Percentiles rank a stretch among this genome's conserved stretches.
phyloP scores from a whole-genome alignment of 208 protist genomes.

The Leptomonas seymouri region DNA sequence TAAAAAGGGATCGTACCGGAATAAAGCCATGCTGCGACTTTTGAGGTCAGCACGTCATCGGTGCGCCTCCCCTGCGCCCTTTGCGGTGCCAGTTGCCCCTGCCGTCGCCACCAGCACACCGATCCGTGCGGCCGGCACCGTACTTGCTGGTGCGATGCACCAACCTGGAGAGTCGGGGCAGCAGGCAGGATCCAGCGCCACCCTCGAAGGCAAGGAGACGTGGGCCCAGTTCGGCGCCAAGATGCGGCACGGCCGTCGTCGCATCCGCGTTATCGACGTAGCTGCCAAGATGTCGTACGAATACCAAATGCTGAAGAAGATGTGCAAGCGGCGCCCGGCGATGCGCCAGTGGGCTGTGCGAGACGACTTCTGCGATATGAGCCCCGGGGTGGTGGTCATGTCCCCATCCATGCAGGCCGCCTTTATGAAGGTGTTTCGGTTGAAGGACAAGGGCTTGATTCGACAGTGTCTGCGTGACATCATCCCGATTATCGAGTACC shows the following conservation, averaged over 20 bases:
- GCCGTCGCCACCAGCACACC: not conserved
- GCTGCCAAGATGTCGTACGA: conserved; percentile 93
- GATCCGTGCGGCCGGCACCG: conserved; percentile 9
- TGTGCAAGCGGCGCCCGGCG: conserved; percentile 80
- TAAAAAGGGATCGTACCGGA: no score
- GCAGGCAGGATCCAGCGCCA: conserved; percentile 51
- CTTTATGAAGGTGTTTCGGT: conserved; percentile 89
- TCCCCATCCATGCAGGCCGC: conserved; percentile 91
- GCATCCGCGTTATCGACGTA: conserved; percentile 86
- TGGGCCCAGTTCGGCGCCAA: conserved; percentile 86
- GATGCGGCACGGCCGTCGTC: conserved; percentile 77
- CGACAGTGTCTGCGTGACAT: conserved; percentile 85
- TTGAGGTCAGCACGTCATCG: conserved; percentile 7
- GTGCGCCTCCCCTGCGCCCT: not conserved
- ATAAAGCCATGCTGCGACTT: conserved; percentile 25
- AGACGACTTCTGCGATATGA: conserved; percentile 89
- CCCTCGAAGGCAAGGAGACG: conserved; percentile 80
- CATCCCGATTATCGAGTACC: conserved; percentile 89
- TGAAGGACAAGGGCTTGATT: conserved; percentile 88
- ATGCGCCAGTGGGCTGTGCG: conserved; percentile 89
- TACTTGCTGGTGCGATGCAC: conserved; percentile 70
- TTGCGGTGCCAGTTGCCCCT: not conserved
- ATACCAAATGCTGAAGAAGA: conserved; percentile 90
- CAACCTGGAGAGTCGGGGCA: conserved; percentile 67
- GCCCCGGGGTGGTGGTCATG: conserved; percentile 87